Conservation (phyloP, 1,284 basidiomycete species). For the Stygiomarasmius scandens region DNA sequence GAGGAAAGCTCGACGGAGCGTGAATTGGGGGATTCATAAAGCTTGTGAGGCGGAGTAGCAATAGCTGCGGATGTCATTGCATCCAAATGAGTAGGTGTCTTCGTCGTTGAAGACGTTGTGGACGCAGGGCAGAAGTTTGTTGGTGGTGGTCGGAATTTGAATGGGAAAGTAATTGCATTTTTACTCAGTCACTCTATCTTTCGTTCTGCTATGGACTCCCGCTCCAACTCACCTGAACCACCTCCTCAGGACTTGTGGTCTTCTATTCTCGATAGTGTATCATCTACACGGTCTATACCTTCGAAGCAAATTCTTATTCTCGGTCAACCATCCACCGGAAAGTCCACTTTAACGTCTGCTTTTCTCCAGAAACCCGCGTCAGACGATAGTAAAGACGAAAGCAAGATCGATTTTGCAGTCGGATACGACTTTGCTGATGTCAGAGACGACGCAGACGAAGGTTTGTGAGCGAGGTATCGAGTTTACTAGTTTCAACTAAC, state of each 20-base stretch:
- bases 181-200: not conserved
- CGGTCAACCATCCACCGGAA: conserved; percentile 77
- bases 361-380: conserved; percentile 65
- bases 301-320: conserved; percentile 85
- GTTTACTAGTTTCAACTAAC: conserved; percentile 13
- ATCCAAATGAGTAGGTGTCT: conserved; percentile 9
- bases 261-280: conserved; percentile 88
- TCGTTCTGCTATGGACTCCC: conserved; percentile 38
- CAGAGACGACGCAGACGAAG: conserved; percentile 87
- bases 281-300: conserved; percentile 80
- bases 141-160: not conserved
- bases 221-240: conserved; percentile 65
- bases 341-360: conserved; percentile 71
- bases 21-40: conserved; percentile 66
- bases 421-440: conserved; percentile 89
- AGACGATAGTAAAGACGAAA: conserved; percentile 61
- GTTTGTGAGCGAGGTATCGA: conserved; percentile 44
- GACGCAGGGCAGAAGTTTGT: not conserved
- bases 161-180: not conserved
- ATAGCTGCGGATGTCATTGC: conserved; percentile 42
- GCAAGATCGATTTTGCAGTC: conserved; percentile 71
- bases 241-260: conserved; percentile 87
- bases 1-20: conserved; percentile 59
- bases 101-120: conserved; percentile 1
- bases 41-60: conserved; percentile 60